Conservation (phyloP, 768 basidiomycete genomes). For the Tulasnella sp. region DNA sequence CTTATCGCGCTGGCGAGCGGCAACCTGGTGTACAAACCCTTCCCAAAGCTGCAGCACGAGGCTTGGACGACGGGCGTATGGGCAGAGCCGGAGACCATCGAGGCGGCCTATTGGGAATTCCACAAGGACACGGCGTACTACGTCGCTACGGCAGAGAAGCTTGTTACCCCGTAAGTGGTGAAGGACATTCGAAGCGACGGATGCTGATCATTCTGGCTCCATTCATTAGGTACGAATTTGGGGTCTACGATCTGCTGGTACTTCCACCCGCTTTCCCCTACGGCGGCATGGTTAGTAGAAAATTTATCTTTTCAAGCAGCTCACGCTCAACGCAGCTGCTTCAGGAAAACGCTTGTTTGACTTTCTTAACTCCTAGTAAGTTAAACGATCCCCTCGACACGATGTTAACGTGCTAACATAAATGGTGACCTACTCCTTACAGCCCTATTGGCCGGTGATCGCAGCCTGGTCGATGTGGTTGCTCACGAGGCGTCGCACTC, state of each 20-base stretch:
- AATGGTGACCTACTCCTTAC: constrained; percentile 13
- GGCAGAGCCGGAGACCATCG: constrained; percentile 79
- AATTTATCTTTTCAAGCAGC: neutral
- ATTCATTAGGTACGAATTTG: constrained; percentile 53
- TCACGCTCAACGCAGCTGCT: neutral
- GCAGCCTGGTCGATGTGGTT: constrained; percentile 75
- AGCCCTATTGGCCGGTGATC: constrained; percentile 81
- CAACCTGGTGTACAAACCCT: constrained; percentile 54
- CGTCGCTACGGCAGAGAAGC: constrained; percentile 5
- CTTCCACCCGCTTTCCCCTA: constrained; percentile 89
- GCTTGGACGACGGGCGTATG: constrained; percentile 80
- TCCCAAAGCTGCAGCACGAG: constrained; percentile 47
- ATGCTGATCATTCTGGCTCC: no score
- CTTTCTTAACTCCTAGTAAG: constrained; percentile 80
- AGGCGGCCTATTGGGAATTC: constrained; percentile 78
- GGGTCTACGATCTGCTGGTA: constrained; percentile 81
- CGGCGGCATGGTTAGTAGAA: constrained; percentile 62
- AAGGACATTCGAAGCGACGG: no score
- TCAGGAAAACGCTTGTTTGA: constrained; percentile 81
- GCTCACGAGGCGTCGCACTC: constrained; percentile 64
- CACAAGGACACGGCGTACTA: constrained; percentile 72
- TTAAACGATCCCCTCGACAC: neutral
- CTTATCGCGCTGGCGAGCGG: constrained; percentile 87
- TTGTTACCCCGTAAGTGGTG: constrained; percentile 14
- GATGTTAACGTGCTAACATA: neutral